Base-by-base conservation (phyloP, 129 eudicot species). In the Centella asiatica region DNA sequence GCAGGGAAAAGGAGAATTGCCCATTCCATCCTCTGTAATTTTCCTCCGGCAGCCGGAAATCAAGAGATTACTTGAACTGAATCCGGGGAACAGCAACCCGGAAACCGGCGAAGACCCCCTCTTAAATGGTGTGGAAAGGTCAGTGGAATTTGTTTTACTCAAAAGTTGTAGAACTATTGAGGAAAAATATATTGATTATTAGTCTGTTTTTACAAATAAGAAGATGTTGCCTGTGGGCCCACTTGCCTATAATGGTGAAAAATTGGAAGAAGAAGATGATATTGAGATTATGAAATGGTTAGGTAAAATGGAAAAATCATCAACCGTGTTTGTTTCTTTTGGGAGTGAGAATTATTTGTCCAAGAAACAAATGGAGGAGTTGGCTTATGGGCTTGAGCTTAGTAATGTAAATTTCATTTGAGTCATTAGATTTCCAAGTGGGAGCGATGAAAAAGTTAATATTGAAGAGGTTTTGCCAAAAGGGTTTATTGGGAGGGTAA, bases 291-390 rank as follows among this genome's bases (percentile, higher is more conserved):
- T 64, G 15, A 23, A 65, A 26, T 75, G 75, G 72, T 51, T 69
- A 1, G 59, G 32, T 42, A 28, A 34, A 6, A 69, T 63, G 31
- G 65, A 31, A 0, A 45, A 11, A 19, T 18, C 31, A n/a, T 75
- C 80, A 2, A 58, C 68, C 14, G 71, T 69, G 3, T 70, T 47
- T 39, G 57, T 76, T 26, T 71, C 71, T 0, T 71, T 71, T 62
- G 81, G 77, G 8, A 77, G 81, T 31, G 77, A 77, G 57, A 51
- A 48, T 39, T 77, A 50, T 58, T 33, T 71, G 66, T 60, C 74
- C 17, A 40, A 60, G 40, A 60, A 60, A 26, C 61, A 77, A 18
- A 72, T 20, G 33, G 66, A 67, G 54, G 69, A 69, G 52, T 31
- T 75, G 19, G 80, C 73, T 15, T 25, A 57, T 0, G 73, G 73